phyloP scores from a whole-genome alignment of 495 filamentous ascomycete genomes.

The Hypoxylon intermedium region DNA sequence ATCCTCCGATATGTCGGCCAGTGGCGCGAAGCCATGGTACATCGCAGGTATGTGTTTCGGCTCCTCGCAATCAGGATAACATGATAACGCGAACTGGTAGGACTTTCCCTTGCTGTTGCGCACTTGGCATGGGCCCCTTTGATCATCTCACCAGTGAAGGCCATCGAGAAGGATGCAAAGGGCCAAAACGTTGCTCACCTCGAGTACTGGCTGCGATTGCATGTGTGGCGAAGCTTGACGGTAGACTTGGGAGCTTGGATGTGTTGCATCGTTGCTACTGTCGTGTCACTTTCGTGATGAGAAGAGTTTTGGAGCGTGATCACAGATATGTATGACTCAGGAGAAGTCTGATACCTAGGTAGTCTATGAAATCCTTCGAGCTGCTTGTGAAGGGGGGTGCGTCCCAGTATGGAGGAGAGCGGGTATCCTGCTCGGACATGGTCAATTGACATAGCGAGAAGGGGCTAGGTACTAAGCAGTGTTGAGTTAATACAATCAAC shows the following conservation, averaged over 20 bases:
- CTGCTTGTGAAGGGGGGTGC: too few species aligned
- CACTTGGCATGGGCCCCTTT: constrained; percentile 4
- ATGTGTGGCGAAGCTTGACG: constrained; percentile 18
- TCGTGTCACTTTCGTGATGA: not conserved
- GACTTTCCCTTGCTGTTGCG: not conserved
- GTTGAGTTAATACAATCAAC: too few species aligned
- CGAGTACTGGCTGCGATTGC: constrained; percentile 5
- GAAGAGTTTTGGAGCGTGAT: not conserved
- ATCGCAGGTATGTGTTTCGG: constrained; percentile 4
- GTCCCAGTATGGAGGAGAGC: too few species aligned
- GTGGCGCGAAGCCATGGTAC: constrained; percentile 3
- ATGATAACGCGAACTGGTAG: not conserved
- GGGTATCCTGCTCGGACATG: too few species aligned
- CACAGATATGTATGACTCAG: too few species aligned
- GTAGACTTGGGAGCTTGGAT: constrained; percentile 16
- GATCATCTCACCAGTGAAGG: not conserved
- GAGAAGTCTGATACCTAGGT: too few species aligned
- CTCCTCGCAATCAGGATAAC: not conserved
- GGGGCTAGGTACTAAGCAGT: too few species aligned
- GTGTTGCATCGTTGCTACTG: constrained; percentile 11
- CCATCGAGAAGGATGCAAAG: constrained; percentile 13
- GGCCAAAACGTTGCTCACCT: constrained; percentile 10
- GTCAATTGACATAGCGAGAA: too few species aligned
- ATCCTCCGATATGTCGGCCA: not conserved
- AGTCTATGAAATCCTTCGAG: too few species aligned